phyloP scores from a whole-genome alignment of 1,284 basidiomycete species.

The Ceratobasidium sp. region DNA sequence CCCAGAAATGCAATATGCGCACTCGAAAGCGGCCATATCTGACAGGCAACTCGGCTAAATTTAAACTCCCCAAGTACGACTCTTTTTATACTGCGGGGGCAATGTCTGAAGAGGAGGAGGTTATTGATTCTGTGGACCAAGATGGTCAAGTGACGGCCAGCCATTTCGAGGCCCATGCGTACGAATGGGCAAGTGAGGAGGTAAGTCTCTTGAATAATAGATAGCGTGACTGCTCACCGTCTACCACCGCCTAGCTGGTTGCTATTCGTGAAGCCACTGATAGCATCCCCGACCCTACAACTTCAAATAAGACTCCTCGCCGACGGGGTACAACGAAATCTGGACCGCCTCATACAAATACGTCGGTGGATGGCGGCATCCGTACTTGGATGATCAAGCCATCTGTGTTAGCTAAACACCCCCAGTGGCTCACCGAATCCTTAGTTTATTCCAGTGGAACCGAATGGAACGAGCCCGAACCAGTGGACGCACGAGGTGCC shows the following conservation, averaged over 20 bases:
- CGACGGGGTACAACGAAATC: background rate
- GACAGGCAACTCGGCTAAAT: background rate
- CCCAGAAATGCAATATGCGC: background rate
- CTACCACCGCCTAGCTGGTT: background rate
- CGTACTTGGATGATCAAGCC: constrained; percentile 8
- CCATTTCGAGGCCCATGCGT: background rate
- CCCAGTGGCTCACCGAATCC: background rate
- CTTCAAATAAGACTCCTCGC: background rate
- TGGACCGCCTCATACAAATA: background rate
- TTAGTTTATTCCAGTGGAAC: background rate
- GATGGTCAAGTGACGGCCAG: background rate
- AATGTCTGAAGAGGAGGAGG: background rate
- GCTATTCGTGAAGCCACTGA: background rate
- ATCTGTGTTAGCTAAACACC: background rate
- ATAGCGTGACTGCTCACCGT: background rate
- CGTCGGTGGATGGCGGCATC: background rate
- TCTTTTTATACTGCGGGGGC: background rate
- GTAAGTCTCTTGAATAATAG: background rate
- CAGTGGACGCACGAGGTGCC: background rate
- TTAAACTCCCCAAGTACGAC: background rate
- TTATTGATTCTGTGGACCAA: background rate
- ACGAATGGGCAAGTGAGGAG: background rate
- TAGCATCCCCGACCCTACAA: background rate
- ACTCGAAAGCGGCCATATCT: background rate
- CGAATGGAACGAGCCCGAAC: background rate